Evolutionary conservation across 345 rosid genomes (phyloP), one percentile per base, ranked within the genome.

Genomic region (Salix caprea): DNA sequence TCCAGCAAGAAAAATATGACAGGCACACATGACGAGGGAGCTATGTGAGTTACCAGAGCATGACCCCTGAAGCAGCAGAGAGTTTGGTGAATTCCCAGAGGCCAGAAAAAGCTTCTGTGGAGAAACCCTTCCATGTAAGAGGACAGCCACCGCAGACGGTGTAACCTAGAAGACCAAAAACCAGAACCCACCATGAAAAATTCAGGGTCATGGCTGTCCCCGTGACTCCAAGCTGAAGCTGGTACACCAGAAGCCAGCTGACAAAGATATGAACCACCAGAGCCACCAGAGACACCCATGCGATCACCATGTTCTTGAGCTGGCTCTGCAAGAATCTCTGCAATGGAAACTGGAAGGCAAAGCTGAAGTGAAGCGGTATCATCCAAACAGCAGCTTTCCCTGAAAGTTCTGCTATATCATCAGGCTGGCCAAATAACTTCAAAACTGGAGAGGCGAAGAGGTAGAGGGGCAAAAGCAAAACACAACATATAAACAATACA

Each of bases 241-340:
- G 69, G 52, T 78, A 84, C 77, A 91, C 91, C 19, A 92, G 83
- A 68, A 91, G 44, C 92, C 92, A 92, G 68, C 92, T 86, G 18
- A 86, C 81, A 3, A 86, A 34, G 39, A 90, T 60, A 74, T 92
- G 95, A n/a, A 90, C 89, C 68, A 82, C 11, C 8, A 92, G 83
- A 26, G 92, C 85, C 67, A 48, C 74, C 46, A 86, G 52, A 2
- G 90, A 44, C 48, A 87, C 84, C 84, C 90, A 88, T 1, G 96
- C 95, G 36, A 87, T 86, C 50, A 86, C 89, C 76, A 60, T 77
- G 71, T 82, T 86, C 83, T 89, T 90, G 4, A 87, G 77, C 83
- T 93, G 97, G 74, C 90, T 78, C 80, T 91, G 96, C 76, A 93
- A 78, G 85, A 91, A 91, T 76, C 94, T 82, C 48, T 86, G 95